Base-by-base conservation (phyloP, 169 alveolate genomes). In the Eimeria falciformis region DNA sequence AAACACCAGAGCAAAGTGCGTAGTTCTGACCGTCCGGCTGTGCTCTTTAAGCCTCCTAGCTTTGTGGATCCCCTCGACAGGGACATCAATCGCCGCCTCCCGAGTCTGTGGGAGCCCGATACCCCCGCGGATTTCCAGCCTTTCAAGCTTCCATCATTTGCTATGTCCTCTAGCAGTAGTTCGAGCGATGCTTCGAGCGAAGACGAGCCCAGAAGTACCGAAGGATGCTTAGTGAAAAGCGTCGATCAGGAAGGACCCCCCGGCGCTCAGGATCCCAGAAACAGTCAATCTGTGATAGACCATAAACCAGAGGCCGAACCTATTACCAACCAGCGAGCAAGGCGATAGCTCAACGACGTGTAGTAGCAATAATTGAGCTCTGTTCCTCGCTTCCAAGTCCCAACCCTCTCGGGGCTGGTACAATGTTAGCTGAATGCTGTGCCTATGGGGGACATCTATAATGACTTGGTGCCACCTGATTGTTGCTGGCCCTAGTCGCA, bases 11-110 rank as follows among this genome's bases (percentile, higher is more conserved):
- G 75, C 37, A 62, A 25, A 62, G 75, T 62, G 75, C 75, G 21
- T 23, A 9, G 40, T 17, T 62, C 75, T 21, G 75, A 21, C 11
- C 75, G 75, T 23, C 75, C 75, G 27, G 75, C 75, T 25, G 40
- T 62, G 75, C 37, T 62, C 40, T 9, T 62, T 21, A 62, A 62
- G 25, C 18, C 75, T 9, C 75, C 75, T 23, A 11, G 17, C 37
- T 62, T 62, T 62, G 75, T 21, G 40, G 75, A 62, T 62, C 75
- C 75, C 37, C 21, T 62, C 2, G 75, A 62, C 75, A 62, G 75
- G 37, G 75, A 62, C 75, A 62, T 62, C 43, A 62, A 62, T 23
- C 40, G 75, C 75, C 75, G 75, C 3, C 29, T 62, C 21, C 75
- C 75, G 40, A 62, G 43, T 11, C 29, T 14, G 40, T 62, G 33